phyloP scores from a whole-genome alignment of 805 yeast genomes.

The Candida insectalens region DNA sequence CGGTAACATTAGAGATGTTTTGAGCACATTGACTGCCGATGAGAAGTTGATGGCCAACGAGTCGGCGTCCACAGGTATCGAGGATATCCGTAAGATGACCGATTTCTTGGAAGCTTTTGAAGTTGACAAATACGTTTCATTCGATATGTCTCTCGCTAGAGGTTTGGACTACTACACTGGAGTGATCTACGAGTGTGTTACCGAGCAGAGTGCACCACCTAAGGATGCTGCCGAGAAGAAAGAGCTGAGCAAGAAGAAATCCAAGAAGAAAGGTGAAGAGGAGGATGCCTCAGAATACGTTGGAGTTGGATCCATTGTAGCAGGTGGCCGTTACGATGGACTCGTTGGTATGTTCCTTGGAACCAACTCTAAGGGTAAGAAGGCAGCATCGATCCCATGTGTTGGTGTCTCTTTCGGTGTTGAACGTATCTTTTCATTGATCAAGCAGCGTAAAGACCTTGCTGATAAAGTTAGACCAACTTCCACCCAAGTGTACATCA shows the following conservation, averaged over 20 bases:
- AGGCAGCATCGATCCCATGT: conserved; percentile 75
- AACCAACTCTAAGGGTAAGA: conserved; percentile 67
- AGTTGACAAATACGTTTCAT: conserved; percentile 58
- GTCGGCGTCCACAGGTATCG: conserved; percentile 71
- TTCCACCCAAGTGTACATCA: conserved; percentile 85
- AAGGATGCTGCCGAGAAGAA: conserved; percentile 61
- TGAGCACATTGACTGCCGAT: conserved; percentile 45
- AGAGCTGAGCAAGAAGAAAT: conserved; percentile 25
- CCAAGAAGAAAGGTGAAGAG: conserved; percentile 33
- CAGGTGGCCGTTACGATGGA: conserved; percentile 97
- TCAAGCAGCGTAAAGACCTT: conserved; percentile 64
- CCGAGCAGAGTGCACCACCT: conserved; percentile 95
- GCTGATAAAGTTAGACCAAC: conserved; percentile 66
- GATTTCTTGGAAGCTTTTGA: conserved; percentile 77
- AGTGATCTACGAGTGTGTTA: conserved; percentile 91
- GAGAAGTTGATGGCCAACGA: conserved; percentile 52
- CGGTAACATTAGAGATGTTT: conserved; percentile 62
- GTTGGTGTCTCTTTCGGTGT: conserved; percentile 97
- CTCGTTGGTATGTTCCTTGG: conserved; percentile 92
- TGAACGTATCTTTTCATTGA: conserved; percentile 84
- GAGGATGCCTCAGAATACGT: conserved; percentile 95
- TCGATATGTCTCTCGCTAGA: conserved; percentile 92
- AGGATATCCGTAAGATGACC: conserved; percentile 67
- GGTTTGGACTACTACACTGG: conserved; percentile 98
- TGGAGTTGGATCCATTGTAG: conserved; percentile 97